Base-by-base conservation (phyloP, 768 basidiomycete genomes). In the Tephrocybe sp. region DNA sequence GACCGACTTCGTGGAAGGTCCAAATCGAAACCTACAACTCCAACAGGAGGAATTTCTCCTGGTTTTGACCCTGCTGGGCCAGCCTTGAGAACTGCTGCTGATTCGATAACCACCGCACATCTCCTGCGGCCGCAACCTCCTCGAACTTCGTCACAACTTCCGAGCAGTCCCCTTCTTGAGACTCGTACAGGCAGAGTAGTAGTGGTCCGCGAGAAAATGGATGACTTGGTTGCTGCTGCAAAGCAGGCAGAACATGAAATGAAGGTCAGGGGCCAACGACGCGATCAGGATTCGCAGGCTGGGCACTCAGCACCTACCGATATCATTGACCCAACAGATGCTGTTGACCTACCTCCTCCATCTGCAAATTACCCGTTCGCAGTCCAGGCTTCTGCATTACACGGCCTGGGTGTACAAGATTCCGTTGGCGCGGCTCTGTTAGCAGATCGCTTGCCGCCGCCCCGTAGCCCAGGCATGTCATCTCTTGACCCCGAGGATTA, bases 271-370 rank as follows among this genome's bases (percentile, higher is more conserved):
- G 77, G 72, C 16, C 70, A 71, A 27, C 66, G 71, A 46, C 65
- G 71, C 44, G 80, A 80, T 50, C 70, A 75, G 50, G 74, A 61
- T 24, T 66, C 72, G n/a, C 71, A 67, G 66, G 45, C 63, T 60
- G 68, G 66, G 52, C 62, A 66, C 50, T 58, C 64, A 45, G 55
- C 61, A n/a, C 64, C 76, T 54, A 76, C 81, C 60, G 63, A 82
- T 57, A 74, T 87, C 46, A 83, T 91, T 57, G 90, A 92, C 66
- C 90, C 90, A 10, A 92, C 90, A 21, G 91, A 91, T 59, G 78
- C 78, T 21, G 89, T 92, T 29, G 90, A 92, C 60, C 62, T 91
- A 27, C 90, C 90, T 0, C 82, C 76, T 4, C 84, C 82, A 6
- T 80, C 84, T 29, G 71, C 83, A 30, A 74, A 73, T 29, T 88